Conservation (phyloP, 2,329 filamentous ascomycete genomes). For the Diaporthe sp. region DNA sequence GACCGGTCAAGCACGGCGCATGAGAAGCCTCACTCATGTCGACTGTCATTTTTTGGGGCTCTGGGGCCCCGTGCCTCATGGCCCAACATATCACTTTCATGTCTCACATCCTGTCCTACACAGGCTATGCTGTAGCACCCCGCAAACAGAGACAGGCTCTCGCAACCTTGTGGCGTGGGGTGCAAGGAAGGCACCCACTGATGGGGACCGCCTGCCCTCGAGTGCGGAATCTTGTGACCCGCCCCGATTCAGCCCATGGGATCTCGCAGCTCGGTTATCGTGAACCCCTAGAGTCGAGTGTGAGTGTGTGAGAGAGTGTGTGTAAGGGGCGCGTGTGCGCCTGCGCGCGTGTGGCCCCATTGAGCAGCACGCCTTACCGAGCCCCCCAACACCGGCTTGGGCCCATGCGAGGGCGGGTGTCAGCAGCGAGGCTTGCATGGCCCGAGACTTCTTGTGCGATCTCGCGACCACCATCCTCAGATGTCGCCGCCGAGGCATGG, state of each 20-base stretch:
- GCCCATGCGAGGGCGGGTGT: slow-evolving; percentile 5
- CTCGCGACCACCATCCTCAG: slow-evolving; percentile 20
- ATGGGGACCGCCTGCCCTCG: background rate
- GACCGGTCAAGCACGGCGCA: slow-evolving; percentile 14
- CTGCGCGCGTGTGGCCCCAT: slow-evolving; percentile 1
- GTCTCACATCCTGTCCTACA: slow-evolving; percentile 40
- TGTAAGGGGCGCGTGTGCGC: background rate
- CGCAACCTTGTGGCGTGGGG: slow-evolving; percentile 1
- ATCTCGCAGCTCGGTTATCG: slow-evolving; percentile 40
- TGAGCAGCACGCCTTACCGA: slow-evolving; percentile 22
- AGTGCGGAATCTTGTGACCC: slow-evolving; percentile 39
- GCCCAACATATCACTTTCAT: slow-evolving; percentile 10
- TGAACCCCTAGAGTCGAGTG: slow-evolving; percentile 33
- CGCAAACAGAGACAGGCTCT: slow-evolving; percentile 30
- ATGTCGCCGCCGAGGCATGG: background rate
- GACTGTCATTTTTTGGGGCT: background rate
- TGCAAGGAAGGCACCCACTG: background rate
- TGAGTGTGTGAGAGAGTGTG: background rate
- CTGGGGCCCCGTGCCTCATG: background rate
- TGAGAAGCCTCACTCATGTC: background rate
- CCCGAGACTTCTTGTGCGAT: slow-evolving; percentile 34
- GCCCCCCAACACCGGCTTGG: background rate
- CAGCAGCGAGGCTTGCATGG: slow-evolving; percentile 31
- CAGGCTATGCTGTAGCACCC: slow-evolving; percentile 33
- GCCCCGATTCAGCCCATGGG: slow-evolving; percentile 37